These are phyloP conservation scores for Quercus ilex DNA, from an alignment of 306 rosid species.

Conservation along the genomic window DNA sequence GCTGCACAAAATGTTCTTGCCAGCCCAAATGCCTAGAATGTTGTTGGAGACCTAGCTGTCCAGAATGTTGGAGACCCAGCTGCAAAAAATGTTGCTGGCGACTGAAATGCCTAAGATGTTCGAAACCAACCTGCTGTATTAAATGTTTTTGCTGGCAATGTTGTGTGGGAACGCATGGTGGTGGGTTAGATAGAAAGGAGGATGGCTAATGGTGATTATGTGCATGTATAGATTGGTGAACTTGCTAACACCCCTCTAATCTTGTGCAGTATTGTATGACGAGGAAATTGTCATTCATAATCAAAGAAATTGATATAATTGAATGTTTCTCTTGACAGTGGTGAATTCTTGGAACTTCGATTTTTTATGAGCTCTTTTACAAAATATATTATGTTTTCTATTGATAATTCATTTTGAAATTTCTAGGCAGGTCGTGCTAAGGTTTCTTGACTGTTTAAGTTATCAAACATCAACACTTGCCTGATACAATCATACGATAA, in stretches of 20 bases:
- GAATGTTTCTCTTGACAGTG: slow-evolving; percentile 16
- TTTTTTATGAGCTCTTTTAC: slow-evolving; percentile 23
- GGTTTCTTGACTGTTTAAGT: not conserved
- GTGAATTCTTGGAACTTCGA: slow-evolving; percentile 13
- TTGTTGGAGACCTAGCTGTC: slow-evolving; percentile 25
- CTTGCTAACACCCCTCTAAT: slow-evolving; percentile 44
- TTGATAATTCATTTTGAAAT: not conserved
- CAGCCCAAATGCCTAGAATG: slow-evolving; percentile 28
- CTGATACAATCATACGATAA: too few relatives aligned
- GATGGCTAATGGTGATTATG: slow-evolving; percentile 38
- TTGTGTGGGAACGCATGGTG: slow-evolving; percentile 44
- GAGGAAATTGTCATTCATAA: slow-evolving; percentile 41
- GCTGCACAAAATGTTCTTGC: slow-evolving; percentile 42
- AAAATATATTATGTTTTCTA: not conserved
- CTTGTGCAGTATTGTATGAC: slow-evolving; percentile 43
- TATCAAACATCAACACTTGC: too few relatives aligned
- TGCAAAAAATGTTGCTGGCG: slow-evolving; percentile 38
- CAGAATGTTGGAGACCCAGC: slow-evolving; percentile 35
- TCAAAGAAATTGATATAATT: slow-evolving; percentile 28
- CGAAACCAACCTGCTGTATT: slow-evolving; percentile 35
- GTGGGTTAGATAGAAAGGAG: slow-evolving; percentile 30
- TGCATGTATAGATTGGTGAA: slow-evolving; percentile 47
- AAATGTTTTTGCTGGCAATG: slow-evolving; percentile 51
- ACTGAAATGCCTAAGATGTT: slow-evolving; percentile 37
- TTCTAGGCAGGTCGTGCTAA: not conserved